These are phyloP conservation scores for Panaeolus papilionaceus DNA, from an alignment of 768 basidiomycete species.

Conservation along the genomic window DNA sequence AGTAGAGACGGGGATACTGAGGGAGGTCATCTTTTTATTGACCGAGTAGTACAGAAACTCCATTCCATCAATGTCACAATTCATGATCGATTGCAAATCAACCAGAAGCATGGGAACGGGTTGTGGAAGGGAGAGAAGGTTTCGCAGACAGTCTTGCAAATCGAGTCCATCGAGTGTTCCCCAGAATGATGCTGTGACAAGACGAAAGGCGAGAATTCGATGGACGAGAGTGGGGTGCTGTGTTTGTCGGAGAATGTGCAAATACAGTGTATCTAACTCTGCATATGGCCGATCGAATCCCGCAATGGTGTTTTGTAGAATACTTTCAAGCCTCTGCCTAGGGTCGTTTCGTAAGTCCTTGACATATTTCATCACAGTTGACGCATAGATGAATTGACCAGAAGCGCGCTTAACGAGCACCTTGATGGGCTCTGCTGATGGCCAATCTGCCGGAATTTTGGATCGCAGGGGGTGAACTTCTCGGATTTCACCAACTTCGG, in stretches of 20 bases:
- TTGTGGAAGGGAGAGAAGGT: not conserved
- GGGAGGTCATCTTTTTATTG: no score
- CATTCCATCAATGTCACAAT: no score
- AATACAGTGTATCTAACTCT: constrained; percentile 6
- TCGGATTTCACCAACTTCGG: not conserved
- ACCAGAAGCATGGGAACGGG: not conserved
- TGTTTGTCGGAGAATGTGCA: not conserved
- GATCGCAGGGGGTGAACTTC: constrained; percentile 4
- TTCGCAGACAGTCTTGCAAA: not conserved
- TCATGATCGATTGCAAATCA: not conserved
- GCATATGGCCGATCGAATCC: not conserved
- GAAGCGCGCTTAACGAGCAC: constrained; percentile 16
- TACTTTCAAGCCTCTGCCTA: constrained; percentile 5
- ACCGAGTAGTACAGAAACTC: no score
- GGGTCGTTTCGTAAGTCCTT: constrained; percentile 15
- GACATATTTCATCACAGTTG: constrained; percentile 19
- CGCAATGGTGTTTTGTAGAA: not conserved
- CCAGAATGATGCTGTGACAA: not conserved
- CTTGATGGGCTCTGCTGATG: constrained; percentile 5
- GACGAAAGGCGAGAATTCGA: not conserved
- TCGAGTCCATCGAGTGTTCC: not conserved
- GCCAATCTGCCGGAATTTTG: constrained; percentile 16
- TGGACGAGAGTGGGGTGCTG: not conserved
- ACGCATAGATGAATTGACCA: constrained; percentile 23
- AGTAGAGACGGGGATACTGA: not conserved